These are phyloP conservation scores for Cantharellus cinnabarinus DNA, from an alignment of 768 basidiomycete species.

Conservation along the genomic window DNA sequence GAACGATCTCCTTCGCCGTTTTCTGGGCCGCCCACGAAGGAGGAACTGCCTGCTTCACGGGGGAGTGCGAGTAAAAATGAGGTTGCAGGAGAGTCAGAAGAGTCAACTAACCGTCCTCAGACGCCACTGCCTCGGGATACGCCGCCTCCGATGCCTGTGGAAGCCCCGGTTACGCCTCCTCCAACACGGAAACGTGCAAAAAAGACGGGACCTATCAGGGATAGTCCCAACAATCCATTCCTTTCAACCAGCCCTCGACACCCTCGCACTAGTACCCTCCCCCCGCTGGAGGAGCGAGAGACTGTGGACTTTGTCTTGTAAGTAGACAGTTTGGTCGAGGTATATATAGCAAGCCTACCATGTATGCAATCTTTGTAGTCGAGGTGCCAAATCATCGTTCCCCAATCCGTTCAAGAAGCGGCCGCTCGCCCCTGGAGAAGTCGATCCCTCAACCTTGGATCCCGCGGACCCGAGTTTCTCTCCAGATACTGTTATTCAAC, in stretches of 20 bases:
- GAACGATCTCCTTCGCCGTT: slow-evolving; percentile 52
- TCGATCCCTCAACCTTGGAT: slow-evolving; percentile 33
- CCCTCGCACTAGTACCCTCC: slow-evolving; percentile 19
- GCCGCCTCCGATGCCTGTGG: not conserved
- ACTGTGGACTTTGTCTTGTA: slow-evolving; percentile 58
- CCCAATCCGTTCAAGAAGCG: slow-evolving; percentile 42
- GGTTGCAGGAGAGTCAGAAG: not conserved
- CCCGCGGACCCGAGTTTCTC: slow-evolving; percentile 46
- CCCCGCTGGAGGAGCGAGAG: slow-evolving; percentile 29
- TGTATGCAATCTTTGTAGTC: slow-evolving; percentile 23
- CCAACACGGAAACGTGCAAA: slow-evolving; percentile 1
- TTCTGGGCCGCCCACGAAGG: slow-evolving; percentile 4
- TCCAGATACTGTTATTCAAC: slow-evolving; percentile 31
- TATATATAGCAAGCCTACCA: not conserved
- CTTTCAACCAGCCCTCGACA: slow-evolving; percentile 21
- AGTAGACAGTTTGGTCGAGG: slow-evolving; percentile 15
- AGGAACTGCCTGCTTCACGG: too few species aligned
- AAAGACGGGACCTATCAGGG: slow-evolving; percentile 21
- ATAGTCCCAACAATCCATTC: slow-evolving; percentile 59
- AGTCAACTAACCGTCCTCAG: slow-evolving; percentile 1
- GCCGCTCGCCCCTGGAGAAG: slow-evolving; percentile 19
- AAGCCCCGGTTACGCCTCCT: not conserved
- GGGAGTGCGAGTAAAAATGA: too few species aligned
- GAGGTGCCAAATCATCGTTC: slow-evolving; percentile 40
- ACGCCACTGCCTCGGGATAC: slow-evolving; percentile 1